Evolutionary conservation across 2,329 filamentous ascomycete genomes (phyloP), one percentile per base, ranked within the genome.

Genomic region (Monosporascus sp.): DNA sequence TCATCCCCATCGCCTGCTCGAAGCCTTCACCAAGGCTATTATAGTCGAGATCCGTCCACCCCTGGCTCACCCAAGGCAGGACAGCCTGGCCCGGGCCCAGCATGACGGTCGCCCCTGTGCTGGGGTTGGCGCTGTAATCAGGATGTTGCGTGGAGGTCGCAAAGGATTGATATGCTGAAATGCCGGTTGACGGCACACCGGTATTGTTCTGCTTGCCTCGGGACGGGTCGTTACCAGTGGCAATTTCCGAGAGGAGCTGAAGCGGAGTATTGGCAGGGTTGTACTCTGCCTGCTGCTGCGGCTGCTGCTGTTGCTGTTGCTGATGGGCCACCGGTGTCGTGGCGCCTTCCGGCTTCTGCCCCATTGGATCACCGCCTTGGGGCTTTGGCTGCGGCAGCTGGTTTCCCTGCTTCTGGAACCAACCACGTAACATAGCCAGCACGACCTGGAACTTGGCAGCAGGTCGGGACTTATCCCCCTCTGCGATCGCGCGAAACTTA

Each of bases 381-480:
- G 31, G n/a, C 17, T 59, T 57, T 2, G 56, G 53, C 18, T 58
- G 59, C 28, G 49, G 54, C 5, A 49, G 54, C 5, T 14, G 43
- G 24, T 14, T 31, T n/a, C 68, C 70, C 54, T 80, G 76, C 59
- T 82, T 74, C 63, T 80, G 68, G 65, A 88, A 89, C 87, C 87
- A 90, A 26, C 78, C 80, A 43, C 82, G 81, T 26, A 92, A 71
- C 84, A 91, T 87, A 49, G 79, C 74, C 9, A 91, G 72, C 6
- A 91, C 84, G 54, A 89, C 77, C 2, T 87, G 74, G 58, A 91
- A 91, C 68, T 89, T 91, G 49, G 78, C 76, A 0, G 86, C 82
- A 0, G 86, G 83, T 1, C 85, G 78, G 45, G 82, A 88, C 55
- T 79, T 81, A 49, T 87, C 82, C 1, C 80, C 78, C 3, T 81